phyloP scores from a whole-genome alignment of 768 basidiomycete genomes.

The Suillus placidus region DNA sequence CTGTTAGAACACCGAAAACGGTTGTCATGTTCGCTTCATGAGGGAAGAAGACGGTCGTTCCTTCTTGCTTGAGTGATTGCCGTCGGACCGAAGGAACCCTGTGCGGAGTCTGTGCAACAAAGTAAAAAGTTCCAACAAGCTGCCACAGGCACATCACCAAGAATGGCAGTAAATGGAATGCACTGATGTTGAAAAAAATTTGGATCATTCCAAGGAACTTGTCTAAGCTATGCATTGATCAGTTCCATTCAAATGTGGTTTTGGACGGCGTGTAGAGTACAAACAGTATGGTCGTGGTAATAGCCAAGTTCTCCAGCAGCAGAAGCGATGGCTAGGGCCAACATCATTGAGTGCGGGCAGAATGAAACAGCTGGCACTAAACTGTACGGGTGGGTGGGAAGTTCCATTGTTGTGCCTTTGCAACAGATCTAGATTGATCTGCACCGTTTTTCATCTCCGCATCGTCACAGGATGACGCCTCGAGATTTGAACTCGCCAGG shows the following conservation, averaged over 20 bases:
- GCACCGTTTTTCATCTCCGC: neutral
- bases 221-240: neutral
- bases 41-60: neutral
- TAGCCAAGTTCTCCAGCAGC: neutral
- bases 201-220: neutral
- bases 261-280: neutral
- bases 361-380: neutral
- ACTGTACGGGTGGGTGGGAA: neutral
- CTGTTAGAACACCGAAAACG: neutral
- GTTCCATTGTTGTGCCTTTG: neutral
- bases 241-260: neutral
- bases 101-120: no score
- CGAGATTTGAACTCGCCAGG: neutral
- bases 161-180: no score
- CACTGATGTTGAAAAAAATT: neutral
- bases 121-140: no score
- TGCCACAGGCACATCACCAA: no score
- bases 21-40: neutral
- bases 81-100: no score
- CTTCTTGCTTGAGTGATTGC: neutral
- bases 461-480: no score
- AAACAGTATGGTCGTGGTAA: neutral
- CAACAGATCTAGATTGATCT: neutral
- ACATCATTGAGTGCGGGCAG: neutral
- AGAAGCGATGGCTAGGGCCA: neutral